Base-by-base conservation (phyloP, 331 rosid species). In the Quercus tomentella region DNA sequence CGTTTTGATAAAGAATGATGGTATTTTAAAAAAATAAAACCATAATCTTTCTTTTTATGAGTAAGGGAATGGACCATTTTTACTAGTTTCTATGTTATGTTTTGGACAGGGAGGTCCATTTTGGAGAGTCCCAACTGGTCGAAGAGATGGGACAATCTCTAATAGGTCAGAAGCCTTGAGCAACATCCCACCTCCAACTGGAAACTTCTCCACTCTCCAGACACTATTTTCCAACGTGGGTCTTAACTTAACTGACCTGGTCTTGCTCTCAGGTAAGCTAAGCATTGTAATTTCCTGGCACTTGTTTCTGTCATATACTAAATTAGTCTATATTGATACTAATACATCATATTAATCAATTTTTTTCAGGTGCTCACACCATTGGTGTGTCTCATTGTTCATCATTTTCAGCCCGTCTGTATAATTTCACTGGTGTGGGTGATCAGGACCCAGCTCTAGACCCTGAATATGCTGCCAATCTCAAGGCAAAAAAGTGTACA, bases 91-190 rank as follows among this genome's bases (percentile, higher is more conserved):
- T 75, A 25, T n/a, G 61, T 71, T 51, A 18, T 17, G 45, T 49
- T 4, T 12, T 75, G 74, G 49, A 75, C 79, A 94, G 98, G 99
- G 97, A n/a, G 99, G 99, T 68, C 99, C 99, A 8, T 84, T 1
- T 26, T 95, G 99, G 98, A 91, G 73, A 20, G 99, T 95, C 77
- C 96, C 94, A 58, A 95, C 96, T 0, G 98, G 97, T 4, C 56
- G 99, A 83, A 95, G 96, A 80, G 99, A 95, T 73, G 92, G 96
- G 2, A 7, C 80, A 0, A 76, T 89, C 57, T 88, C 99, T 10
- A 86, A 12, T 11, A 18, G 58, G 4, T 1, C 83, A 35, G 96
- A 93, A 41, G 88, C 84, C 18, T 4, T 56, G 3, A 14, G 1
- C 14, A 45, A 23, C 76, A 88, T 95, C 73, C 98, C 97, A n/a